These are phyloP conservation scores for Auxenochlorella protothecoides DNA, from an alignment of 139 green algal species.

Conservation along the genomic window DNA sequence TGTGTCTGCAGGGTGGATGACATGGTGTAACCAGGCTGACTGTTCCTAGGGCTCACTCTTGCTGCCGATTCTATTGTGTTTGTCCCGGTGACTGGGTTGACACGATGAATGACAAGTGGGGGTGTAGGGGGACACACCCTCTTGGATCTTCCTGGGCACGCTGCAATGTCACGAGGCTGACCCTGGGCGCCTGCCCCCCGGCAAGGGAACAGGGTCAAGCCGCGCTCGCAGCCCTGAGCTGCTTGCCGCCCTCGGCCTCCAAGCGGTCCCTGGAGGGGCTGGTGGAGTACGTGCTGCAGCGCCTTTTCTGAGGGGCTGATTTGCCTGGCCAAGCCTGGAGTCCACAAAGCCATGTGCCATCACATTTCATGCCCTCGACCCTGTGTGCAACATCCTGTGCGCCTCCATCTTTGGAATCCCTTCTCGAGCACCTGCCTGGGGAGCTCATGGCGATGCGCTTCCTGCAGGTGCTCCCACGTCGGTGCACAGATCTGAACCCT, in stretches of 20 bases:
- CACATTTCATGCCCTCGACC: too few species aligned
- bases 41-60: too few species aligned
- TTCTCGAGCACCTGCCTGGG: too few species aligned
- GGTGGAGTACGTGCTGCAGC: constrained; percentile 91
- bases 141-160: background rate
- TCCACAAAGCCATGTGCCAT: too few species aligned
- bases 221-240: constrained; percentile 51
- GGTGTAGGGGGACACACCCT: background rate
- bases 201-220: constrained; percentile 60
- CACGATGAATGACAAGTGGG: background rate
- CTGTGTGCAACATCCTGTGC: too few species aligned
- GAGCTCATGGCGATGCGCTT: too few species aligned
- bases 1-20: background rate
- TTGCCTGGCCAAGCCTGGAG: too few species aligned
- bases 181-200: background rate
- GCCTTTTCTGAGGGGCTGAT: constrained; percentile 62
- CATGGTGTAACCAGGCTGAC: background rate
- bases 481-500: too few species aligned
- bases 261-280: constrained; percentile 78
- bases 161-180: background rate
- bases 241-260: constrained; percentile 57
- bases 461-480: too few species aligned
- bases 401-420: too few species aligned
- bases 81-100: background rate
- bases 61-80: too few species aligned